Percentiles rank a stretch among this genome's conserved stretches.
Evolutionary conservation across 2,329 filamentous ascomycete genomes (phyloP).

Genomic region (Claviceps spartinae): DNA sequence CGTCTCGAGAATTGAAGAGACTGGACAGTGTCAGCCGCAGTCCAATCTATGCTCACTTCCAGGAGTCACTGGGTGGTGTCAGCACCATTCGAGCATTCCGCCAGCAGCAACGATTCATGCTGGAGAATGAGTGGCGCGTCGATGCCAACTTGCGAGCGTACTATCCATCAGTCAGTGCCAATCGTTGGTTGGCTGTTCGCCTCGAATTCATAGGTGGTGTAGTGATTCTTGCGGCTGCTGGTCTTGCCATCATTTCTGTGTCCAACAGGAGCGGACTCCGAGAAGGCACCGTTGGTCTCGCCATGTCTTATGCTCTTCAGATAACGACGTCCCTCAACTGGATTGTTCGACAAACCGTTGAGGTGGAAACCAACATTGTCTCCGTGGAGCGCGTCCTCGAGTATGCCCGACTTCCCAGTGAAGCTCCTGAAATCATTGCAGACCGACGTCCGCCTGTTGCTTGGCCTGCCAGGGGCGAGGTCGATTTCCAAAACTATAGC

Average conservation of each 20-base stretch:
- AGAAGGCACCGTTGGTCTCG: constrained; percentile 71
- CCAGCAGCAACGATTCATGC: constrained; percentile 73
- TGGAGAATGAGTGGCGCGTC: constrained; percentile 95
- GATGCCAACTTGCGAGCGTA: constrained; percentile 90
- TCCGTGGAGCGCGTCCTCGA: constrained; percentile 96
- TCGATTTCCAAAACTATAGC: constrained; percentile 88
- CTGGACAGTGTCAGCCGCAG: constrained; percentile 90
- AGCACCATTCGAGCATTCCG: constrained; percentile 91
- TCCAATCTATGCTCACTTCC: constrained; percentile 96
- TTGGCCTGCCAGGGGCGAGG: constrained; percentile 81
- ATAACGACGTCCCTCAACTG: constrained; percentile 97
- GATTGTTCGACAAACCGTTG: constrained; percentile 96
- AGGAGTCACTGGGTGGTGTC: constrained; percentile 88
- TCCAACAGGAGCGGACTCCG: constrained; percentile 49
- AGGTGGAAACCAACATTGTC: constrained; percentile 99
- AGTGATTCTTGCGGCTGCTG: constrained; percentile 79
- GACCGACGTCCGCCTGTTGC: constrained; percentile 74
- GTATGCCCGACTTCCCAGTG: constrained; percentile 80
- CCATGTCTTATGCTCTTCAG: constrained; percentile 94
- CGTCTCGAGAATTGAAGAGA: constrained; percentile 90
- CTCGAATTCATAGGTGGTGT: constrained; percentile 91
- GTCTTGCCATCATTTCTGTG: constrained; percentile 71
- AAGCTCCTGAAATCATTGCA: constrained; percentile 87
- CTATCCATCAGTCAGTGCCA: constrained; percentile 89
- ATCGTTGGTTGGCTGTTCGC: constrained; percentile 86